Evolutionary conservation across 169 alveolate species (phyloP).

Genomic region (Plasmodium cynomolgi): DNA sequence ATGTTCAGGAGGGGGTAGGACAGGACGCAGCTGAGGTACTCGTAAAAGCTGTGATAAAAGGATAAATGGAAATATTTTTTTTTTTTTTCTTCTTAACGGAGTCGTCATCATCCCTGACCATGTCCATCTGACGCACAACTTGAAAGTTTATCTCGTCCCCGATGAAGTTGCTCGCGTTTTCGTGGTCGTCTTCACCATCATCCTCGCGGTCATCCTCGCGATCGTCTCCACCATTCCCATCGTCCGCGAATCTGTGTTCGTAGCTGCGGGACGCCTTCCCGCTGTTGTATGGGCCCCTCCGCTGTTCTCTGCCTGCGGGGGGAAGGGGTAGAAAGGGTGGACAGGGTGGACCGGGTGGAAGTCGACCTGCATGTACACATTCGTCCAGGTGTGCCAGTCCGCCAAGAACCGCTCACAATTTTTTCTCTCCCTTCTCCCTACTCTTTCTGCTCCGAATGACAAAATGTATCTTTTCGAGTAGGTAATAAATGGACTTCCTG

Average conservation of each 20-base stretch:
- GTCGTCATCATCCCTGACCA: slow-evolving; percentile 61
- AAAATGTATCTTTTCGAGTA: slow-evolving; percentile 53
- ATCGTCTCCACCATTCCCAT: background rate
- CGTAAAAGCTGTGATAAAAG: slow-evolving; percentile 53
- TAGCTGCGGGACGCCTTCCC: background rate
- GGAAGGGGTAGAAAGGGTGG: background rate
- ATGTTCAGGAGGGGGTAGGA: slow-evolving; percentile 62
- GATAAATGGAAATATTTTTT: slow-evolving; percentile 52
- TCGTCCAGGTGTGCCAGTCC: background rate
- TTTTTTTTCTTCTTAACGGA: slow-evolving; percentile 58
- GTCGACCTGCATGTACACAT: background rate
- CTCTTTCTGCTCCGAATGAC: slow-evolving; percentile 1
- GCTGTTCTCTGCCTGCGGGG: slow-evolving; percentile 1
- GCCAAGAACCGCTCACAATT: background rate
- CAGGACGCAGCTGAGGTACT: slow-evolving; percentile 47
- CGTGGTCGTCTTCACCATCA: background rate
- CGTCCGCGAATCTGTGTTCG: slow-evolving; percentile 1
- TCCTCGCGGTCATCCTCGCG: background rate
- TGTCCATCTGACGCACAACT: slow-evolving; percentile 45
- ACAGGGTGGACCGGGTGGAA: too few species aligned
- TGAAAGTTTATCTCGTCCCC: slow-evolving; percentile 27
- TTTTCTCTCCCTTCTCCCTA: background rate
- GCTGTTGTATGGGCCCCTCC: background rate
- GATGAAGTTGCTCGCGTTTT: slow-evolving; percentile 47
- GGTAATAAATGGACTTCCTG: slow-evolving; percentile 63